Evolutionary conservation across 139 green algal genomes (phyloP).

Genomic region (Coelastrella sp.): DNA sequence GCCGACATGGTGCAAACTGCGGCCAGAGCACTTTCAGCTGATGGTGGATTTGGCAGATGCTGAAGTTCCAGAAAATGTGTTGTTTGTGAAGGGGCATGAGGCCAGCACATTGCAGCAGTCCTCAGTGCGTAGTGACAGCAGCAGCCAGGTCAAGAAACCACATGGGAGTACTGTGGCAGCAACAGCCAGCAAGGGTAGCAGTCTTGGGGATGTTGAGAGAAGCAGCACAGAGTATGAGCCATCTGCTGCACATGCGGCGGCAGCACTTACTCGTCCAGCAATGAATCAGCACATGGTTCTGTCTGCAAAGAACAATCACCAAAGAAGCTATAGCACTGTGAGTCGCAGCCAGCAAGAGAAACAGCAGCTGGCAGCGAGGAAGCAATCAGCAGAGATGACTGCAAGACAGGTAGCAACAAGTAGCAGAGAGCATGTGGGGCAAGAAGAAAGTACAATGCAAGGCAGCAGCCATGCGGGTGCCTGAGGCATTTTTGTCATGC

Average conservation of each 20-base stretch:
- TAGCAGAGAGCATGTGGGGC: slow-evolving; percentile 3
- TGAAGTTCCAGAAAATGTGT: slow-evolving; percentile 69
- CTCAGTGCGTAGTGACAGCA: not conserved
- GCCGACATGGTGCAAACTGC: slow-evolving; percentile 86
- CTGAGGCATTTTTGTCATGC: too few species aligned
- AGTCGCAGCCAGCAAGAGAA: not conserved
- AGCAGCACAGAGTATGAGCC: not conserved
- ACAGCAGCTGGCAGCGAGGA: not conserved
- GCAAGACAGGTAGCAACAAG: slow-evolving; percentile 30
- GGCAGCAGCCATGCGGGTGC: too few species aligned
- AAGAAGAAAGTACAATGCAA: too few species aligned
- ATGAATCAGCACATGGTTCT: too few species aligned
- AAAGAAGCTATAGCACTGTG: too few species aligned
- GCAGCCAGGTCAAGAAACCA: not conserved
- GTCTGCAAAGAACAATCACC: not conserved
- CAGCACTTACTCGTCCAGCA: too few species aligned
- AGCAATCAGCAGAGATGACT: too few species aligned
- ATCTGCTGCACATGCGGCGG: too few species aligned
- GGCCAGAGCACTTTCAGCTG: slow-evolving; percentile 65
- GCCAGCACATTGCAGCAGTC: slow-evolving; percentile 3
- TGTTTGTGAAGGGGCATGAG: slow-evolving; percentile 60
- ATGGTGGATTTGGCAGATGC: slow-evolving; percentile 55
- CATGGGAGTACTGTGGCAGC: too few species aligned
- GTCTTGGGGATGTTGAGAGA: too few species aligned
- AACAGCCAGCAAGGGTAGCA: slow-evolving; percentile 6